Evolutionary conservation across 1,284 basidiomycete species (phyloP).

Genomic region (Flammula alnicola): DNA sequence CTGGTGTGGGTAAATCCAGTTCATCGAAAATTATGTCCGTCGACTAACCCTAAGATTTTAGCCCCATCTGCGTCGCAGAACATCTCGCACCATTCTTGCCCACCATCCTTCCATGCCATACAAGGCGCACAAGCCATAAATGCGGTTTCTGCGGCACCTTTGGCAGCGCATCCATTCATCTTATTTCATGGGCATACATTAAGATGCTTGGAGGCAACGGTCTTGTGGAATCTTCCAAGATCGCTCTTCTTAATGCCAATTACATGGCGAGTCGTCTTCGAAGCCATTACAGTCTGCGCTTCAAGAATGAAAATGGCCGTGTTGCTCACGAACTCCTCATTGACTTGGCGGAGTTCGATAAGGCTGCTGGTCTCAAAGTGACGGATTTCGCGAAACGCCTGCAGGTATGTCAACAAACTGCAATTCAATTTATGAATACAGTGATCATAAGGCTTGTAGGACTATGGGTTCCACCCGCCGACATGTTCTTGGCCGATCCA

Average conservation of each 20-base stretch:
- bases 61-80: slow-evolving; percentile 93
- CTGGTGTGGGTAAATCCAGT: slow-evolving; percentile 72
- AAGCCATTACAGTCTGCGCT: slow-evolving; percentile 87
- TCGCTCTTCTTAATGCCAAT: slow-evolving; percentile 93
- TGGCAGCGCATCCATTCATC: slow-evolving; percentile 92
- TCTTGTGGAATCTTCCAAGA: slow-evolving; percentile 82
- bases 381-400: slow-evolving; percentile 96
- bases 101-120: slow-evolving; percentile 80
- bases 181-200: slow-evolving; percentile 98
- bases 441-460: slow-evolving; percentile 42
- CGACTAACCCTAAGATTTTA: too few relatives aligned
- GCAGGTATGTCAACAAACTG: slow-evolving; percentile 60
- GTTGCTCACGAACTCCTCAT: slow-evolving; percentile 97
- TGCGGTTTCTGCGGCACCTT: slow-evolving; percentile 93
- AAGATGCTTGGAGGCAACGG: slow-evolving; percentile 97
- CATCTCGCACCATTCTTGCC: slow-evolving; percentile 96
- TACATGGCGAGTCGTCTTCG: slow-evolving; percentile 93
- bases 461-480: slow-evolving; percentile 90
- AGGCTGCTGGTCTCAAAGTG: slow-evolving; percentile 87
- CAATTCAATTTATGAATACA: slow-evolving; percentile 1
- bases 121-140: slow-evolving; percentile 80
- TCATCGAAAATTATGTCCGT: background rate
- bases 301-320: slow-evolving; percentile 87
- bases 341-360: slow-evolving; percentile 95
- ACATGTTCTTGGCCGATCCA: slow-evolving; percentile 95